Evolutionary conservation across 139 green algal species (phyloP).

Genomic region (Picochlorum sp.): DNA sequence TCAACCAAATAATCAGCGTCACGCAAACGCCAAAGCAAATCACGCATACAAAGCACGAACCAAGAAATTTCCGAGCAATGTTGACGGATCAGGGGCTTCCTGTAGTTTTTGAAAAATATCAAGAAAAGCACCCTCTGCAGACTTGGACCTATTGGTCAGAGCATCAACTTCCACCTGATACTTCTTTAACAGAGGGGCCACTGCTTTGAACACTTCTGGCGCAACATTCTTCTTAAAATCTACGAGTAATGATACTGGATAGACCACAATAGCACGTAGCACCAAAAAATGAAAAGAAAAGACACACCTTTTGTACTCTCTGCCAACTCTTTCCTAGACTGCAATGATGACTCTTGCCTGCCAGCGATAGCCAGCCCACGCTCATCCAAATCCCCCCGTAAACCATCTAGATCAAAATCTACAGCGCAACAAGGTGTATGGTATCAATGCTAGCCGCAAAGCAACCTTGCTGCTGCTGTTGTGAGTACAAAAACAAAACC

Average conservation of each 20-base stretch:
- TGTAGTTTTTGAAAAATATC: slow-evolving; percentile 86
- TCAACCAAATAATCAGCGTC: background rate
- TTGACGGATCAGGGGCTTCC: slow-evolving; percentile 85
- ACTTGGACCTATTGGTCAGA: slow-evolving; percentile 62
- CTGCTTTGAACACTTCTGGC: slow-evolving; percentile 33
- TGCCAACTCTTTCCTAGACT: slow-evolving; percentile 45
- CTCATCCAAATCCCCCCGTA: slow-evolving; percentile 67
- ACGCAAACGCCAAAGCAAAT: background rate
- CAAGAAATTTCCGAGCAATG: slow-evolving; percentile 45
- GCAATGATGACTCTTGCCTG: slow-evolving; percentile 63
- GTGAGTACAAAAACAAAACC: background rate
- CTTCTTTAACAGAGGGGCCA: slow-evolving; percentile 65
- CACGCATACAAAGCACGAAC: slow-evolving; percentile 3
- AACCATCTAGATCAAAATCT: slow-evolving; percentile 80
- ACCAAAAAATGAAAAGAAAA: background rate
- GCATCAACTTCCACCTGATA: slow-evolving; percentile 91
- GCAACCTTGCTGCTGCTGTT: background rate
- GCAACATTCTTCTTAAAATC: slow-evolving; percentile 28
- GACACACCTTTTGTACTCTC: slow-evolving; percentile 48
- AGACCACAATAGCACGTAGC: no score
- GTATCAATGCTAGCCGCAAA: background rate
- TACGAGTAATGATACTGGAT: background rate
- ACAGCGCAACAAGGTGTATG: slow-evolving; percentile 2
- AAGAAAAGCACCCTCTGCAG: slow-evolving; percentile 64
- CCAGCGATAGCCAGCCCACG: slow-evolving; percentile 71